Evolutionary conservation across 169 alveolate species (phyloP), one percentile per base, ranked within the genome.

Genomic region (Plasmodium blacklocki): DNA sequence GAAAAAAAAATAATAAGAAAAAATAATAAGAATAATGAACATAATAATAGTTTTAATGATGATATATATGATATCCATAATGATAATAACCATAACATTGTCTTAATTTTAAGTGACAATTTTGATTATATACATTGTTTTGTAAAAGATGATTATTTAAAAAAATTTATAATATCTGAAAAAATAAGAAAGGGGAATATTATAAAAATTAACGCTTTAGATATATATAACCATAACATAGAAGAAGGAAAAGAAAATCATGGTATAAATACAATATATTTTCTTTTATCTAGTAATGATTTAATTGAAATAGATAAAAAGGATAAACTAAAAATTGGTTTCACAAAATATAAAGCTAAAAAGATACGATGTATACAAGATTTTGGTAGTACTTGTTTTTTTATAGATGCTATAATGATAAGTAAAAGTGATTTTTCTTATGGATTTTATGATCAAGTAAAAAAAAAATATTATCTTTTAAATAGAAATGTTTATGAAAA

Each of bases 401-500:
- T 67, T 67, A 60, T 80, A 54, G 90, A 80, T 67, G 90, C 56
- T 21, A 70, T 80, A 80, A 80, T 80, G 56, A 80, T 80, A 39
- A 80, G 90, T 47, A 80, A 80, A 26, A 80, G 90, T 80, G 90
- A 80, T 67, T 80, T 80, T 52, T 80, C 90, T 12, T 80, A 80
- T 58, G 90, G 90, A 45, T 80, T 67, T 72, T 80, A 68, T 62
- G 90, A 80, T 18, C 70, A 43, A 18, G 29, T 68, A 54, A 50
- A 32, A 49, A 67, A 67, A 47, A 67, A 68, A 71, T 62, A 52
- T 62, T 80, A 15, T 49, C 47, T 80, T 21, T 26, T 80, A 80
- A 71, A 67, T 54, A 62, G 73, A 45, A 62, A 66, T 67, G 29
- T 80, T 59, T 80, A 80, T 47, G 90, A 80, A 60, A 80, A 80